Percentiles rank a stretch among this genome's conserved stretches.
phyloP scores from a whole-genome alignment of 2,329 filamentous ascomycete genomes.

The Dothiorella sarmentorum region DNA sequence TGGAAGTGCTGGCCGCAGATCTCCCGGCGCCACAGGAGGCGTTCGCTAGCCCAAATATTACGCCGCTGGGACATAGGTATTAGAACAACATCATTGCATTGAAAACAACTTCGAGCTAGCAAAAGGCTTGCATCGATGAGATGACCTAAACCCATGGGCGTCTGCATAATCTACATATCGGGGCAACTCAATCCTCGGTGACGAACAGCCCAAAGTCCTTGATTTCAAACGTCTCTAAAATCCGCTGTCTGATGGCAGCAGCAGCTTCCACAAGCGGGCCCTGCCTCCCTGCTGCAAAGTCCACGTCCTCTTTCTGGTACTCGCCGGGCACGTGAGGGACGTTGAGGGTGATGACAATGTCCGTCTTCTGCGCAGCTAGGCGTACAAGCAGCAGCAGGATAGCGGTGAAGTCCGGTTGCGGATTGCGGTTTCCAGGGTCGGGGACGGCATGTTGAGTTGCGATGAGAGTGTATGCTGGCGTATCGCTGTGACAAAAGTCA shows the following conservation, averaged over 20 bases:
- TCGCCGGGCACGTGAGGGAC: constrained; percentile 76
- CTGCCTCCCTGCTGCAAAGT: constrained; percentile 61
- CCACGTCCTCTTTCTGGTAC: constrained; percentile 69
- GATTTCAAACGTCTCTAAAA: constrained; percentile 72
- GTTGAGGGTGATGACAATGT: constrained; percentile 82
- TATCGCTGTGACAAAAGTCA: constrained; percentile 30
- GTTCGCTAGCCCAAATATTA: no score
- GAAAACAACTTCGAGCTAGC: no score
- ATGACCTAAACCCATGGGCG: no score
- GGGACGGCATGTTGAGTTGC: constrained; percentile 52
- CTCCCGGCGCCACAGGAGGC: constrained; percentile 16
- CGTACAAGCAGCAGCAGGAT: constrained; percentile 76
- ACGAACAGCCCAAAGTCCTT: constrained; percentile 77
- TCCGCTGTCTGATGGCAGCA: constrained; percentile 63
- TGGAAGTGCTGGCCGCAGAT: constrained; percentile 1
- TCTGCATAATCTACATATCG: no score
- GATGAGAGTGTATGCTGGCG: constrained; percentile 66
- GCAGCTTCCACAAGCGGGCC: constrained; percentile 63
- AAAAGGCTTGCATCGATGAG: no score
- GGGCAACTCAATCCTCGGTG: constrained; percentile 21
- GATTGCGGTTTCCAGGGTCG: constrained; percentile 20
- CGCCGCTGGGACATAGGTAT: no score
- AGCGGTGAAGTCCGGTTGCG: constrained; percentile 59
- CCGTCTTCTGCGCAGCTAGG: constrained; percentile 67
- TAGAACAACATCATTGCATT: no score